phyloP scores from a whole-genome alignment of 805 yeast genomes.

The Nematodospora valgi region DNA sequence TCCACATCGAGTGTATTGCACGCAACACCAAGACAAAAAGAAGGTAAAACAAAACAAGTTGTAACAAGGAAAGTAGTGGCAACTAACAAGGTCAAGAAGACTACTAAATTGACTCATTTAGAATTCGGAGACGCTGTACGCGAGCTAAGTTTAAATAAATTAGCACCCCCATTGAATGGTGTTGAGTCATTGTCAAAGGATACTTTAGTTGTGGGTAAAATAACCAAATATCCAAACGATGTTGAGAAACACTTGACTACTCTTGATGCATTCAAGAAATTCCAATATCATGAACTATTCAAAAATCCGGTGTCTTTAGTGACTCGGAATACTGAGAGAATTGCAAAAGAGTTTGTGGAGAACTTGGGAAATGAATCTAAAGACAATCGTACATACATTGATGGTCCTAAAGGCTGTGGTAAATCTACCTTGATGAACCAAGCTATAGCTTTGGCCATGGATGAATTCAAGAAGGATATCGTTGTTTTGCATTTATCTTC shows the following conservation, averaged over 20 bases:
- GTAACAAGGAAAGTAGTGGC: constrained; percentile 18
- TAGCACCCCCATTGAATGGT: constrained; percentile 21
- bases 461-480: constrained; percentile 28
- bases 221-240: constrained; percentile 36
- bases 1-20: constrained; percentile 10
- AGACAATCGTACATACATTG: constrained; percentile 50
- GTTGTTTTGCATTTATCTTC: constrained; percentile 63
- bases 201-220: constrained; percentile 8
- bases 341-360: constrained; percentile 37
- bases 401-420: constrained; percentile 76
- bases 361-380: constrained; percentile 25
- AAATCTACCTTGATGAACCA: constrained; percentile 74
- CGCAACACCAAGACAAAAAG: constrained; percentile 17
- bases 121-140: constrained; percentile 36
- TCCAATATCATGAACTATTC: constrained; percentile 68
- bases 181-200: constrained; percentile 11
- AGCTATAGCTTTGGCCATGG: constrained; percentile 52
- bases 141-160: constrained; percentile 29
- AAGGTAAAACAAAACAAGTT: constrained; percentile 18
- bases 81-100: constrained; percentile 1
- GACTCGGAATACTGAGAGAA: constrained; percentile 44
- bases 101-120: constrained; percentile 32
- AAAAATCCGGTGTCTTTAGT: constrained; percentile 56
- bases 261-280: constrained; percentile 63
- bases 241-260: constrained; percentile 43